phyloP scores from a whole-genome alignment of 345 rosid genomes.

The Adansonia digitata region DNA sequence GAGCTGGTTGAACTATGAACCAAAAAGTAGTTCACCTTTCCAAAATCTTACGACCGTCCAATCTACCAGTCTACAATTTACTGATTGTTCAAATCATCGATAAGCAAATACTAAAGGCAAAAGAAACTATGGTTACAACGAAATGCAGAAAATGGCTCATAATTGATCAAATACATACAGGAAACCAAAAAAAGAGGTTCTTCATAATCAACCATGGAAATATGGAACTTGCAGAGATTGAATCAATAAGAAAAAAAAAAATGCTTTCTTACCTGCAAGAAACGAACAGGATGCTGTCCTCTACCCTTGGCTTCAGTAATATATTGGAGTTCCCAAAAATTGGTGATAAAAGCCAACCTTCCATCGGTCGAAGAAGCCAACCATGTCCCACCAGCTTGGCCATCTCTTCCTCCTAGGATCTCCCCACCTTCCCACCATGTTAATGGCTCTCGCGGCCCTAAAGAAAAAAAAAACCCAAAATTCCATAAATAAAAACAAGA shows the following conservation, averaged over 20 bases:
- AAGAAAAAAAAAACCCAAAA: not conserved
- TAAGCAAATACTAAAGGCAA: not conserved
- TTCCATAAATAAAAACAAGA: not conserved
- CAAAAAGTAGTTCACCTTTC: too few relatives aligned
- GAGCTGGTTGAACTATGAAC: not conserved
- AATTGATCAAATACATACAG: not conserved
- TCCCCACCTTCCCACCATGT: conserved; percentile 64
- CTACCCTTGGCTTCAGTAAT: conserved; percentile 26
- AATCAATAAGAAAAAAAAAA: not conserved
- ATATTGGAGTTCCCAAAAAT: conserved; percentile 43
- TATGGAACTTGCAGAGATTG: not conserved
- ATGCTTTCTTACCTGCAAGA: conserved; percentile 15
- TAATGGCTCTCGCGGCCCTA: conserved; percentile 53
- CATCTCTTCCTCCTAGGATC: conserved; percentile 75
- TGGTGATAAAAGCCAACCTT: conserved; percentile 66
- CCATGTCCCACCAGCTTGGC: conserved; percentile 77
- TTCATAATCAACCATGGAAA: not conserved
- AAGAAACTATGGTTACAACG: not conserved
- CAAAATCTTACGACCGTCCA: not conserved
- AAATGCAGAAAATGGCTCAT: not conserved
- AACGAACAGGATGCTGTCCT: conserved; percentile 69
- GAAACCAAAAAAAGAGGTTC: not conserved
- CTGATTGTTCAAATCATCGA: not conserved
- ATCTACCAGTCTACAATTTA: not conserved
- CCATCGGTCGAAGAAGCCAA: conserved; percentile 58